Evolutionary conservation across 495 filamentous ascomycete genomes (phyloP).

Genomic region (Penicillium alfredii): DNA sequence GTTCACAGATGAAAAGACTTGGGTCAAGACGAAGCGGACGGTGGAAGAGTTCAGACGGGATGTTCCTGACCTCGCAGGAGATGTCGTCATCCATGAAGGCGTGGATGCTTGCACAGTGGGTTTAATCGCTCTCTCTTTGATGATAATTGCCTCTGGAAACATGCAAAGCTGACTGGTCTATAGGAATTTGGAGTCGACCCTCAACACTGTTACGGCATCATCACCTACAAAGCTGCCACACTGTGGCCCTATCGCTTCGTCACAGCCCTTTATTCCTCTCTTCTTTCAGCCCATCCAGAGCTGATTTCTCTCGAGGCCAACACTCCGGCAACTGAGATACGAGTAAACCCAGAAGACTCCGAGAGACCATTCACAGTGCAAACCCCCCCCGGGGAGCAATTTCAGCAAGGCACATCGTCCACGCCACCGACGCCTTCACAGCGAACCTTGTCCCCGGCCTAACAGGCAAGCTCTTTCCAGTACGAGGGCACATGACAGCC

Average conservation of each 20-base stretch:
- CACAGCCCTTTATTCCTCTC: slow-evolving; percentile 28
- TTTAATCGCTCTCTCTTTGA: neutral
- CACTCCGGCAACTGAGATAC: slow-evolving; percentile 14
- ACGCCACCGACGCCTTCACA: slow-evolving; percentile 45
- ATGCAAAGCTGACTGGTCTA: neutral
- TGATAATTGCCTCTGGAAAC: too few relatives aligned
- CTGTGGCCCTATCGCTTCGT: slow-evolving; percentile 44
- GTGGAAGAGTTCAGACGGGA: slow-evolving; percentile 20
- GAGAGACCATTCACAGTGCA: slow-evolving; percentile 22
- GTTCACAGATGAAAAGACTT: slow-evolving; percentile 27
- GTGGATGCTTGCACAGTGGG: slow-evolving; percentile 25
- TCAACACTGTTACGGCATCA: slow-evolving; percentile 14
- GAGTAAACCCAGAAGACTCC: slow-evolving; percentile 3
- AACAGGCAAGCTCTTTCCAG: slow-evolving; percentile 36
- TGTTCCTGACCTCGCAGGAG: neutral
- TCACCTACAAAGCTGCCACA: slow-evolving; percentile 32
- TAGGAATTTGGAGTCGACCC: slow-evolving; percentile 9
- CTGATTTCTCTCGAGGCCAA: slow-evolving; percentile 33
- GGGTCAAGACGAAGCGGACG: slow-evolving; percentile 28
- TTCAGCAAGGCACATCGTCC: slow-evolving; percentile 36
- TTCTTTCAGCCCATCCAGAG: slow-evolving; percentile 21
- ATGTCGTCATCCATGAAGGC: slow-evolving; percentile 8
- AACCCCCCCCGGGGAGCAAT: slow-evolving; percentile 33
- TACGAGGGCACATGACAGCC: slow-evolving; percentile 19
- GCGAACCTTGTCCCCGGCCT: slow-evolving; percentile 42